These are phyloP conservation scores for Lactifluus echinatus DNA, from an alignment of 768 basidiomycete species.

Conservation along the genomic window DNA sequence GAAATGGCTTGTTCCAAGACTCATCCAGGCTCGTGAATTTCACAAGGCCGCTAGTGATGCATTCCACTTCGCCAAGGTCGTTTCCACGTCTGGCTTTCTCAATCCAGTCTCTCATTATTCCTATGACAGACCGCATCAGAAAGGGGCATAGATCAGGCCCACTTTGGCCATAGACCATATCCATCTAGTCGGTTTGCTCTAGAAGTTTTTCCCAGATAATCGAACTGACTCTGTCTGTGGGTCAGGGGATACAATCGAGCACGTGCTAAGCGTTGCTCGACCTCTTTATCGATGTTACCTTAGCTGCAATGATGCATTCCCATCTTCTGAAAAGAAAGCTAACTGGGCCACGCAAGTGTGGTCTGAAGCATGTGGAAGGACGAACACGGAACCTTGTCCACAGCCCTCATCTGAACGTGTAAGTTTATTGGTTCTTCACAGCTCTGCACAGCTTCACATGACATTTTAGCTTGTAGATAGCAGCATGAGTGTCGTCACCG, in stretches of 20 bases:
- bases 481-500: not conserved
- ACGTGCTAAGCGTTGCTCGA: not conserved
- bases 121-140: not conserved
- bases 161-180: no score
- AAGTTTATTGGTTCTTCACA: not conserved
- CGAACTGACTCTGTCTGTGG: not conserved
- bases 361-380: not conserved
- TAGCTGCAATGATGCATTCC: conserved; percentile 9
- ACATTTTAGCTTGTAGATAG: not conserved
- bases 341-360: not conserved
- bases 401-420: not conserved
- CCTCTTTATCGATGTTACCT: not conserved
- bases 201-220: not conserved
- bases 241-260: not conserved
- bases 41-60: not conserved
- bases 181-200: not conserved
- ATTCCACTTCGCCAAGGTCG: not conserved
- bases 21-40: not conserved
- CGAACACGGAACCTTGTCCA: not conserved
- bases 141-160: not conserved
- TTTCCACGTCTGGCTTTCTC: not conserved
- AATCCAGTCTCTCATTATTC: not conserved
- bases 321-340: not conserved
- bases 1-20: no score
- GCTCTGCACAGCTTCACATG: not conserved